These are phyloP conservation scores for Rhododendron vialii DNA, from an alignment of 148 eudicot species.

Conservation along the genomic window DNA sequence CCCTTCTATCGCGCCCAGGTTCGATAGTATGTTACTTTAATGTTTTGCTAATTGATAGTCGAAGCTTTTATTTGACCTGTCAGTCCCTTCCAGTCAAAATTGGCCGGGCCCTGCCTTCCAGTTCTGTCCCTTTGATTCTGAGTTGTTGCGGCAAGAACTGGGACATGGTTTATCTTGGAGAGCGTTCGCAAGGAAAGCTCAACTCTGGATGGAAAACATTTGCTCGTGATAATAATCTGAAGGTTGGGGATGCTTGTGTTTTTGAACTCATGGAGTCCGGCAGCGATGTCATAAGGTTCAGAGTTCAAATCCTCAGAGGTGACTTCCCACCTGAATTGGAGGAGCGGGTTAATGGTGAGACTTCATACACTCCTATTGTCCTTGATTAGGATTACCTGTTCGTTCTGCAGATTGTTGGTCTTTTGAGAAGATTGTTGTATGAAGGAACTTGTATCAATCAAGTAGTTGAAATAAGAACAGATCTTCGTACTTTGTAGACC, in stretches of 20 bases:
- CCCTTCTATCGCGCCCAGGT: background rate
- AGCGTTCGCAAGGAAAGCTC: background rate
- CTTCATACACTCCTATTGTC: conserved; percentile 8
- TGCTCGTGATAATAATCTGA: conserved; percentile 28
- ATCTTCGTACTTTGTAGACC: background rate
- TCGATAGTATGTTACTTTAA: background rate
- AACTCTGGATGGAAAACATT: conserved; percentile 27
- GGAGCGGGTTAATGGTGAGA: background rate
- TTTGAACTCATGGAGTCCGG: conserved; percentile 36
- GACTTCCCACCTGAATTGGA: conserved; percentile 28
- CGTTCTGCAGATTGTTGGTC: background rate
- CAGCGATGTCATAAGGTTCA: conserved; percentile 12
- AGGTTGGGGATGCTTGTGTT: conserved; percentile 38
- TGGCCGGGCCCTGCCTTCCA: conserved; percentile 21
- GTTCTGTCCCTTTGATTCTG: conserved; percentile 22
- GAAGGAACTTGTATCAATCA: background rate
- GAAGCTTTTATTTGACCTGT: background rate
- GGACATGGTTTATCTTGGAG: conserved; percentile 24
- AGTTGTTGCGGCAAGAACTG: conserved; percentile 27
- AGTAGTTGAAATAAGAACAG: background rate
- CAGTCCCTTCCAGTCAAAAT: conserved; percentile 26
- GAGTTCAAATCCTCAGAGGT: conserved; percentile 43
- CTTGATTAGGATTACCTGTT: background rate
- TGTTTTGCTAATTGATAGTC: background rate
- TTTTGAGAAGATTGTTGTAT: background rate